Evolutionary conservation across 805 yeast species (phyloP), one percentile per base, ranked within the genome.

Genomic region (Candida maris): DNA sequence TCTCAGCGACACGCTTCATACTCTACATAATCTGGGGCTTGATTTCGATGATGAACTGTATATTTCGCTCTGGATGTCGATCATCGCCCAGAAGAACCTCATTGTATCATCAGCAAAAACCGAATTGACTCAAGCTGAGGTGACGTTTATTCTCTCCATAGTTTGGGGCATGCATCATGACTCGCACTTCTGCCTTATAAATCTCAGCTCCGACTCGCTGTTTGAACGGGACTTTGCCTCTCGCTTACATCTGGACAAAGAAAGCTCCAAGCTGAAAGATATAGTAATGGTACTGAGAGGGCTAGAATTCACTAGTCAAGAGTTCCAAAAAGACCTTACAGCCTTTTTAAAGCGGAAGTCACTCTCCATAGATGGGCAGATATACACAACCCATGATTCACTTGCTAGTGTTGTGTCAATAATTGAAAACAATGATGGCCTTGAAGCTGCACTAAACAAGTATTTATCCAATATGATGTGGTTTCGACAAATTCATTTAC

Each of bases 401-500:
- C 29, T 48, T 4, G 35, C 54, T 12, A 41, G 54, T 9, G 45
- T 54, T 12, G 38, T 61, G 4, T 32, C 41, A 1, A 19, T 50
- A 4, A 32, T 49, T 6, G 51, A 50, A 23, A 49, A 42, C 22
- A 28, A 37, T 2, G 41, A 46, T 18, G 46, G 46, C 7, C 18
- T 35, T 6, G 61, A 53, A 13, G 35, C 42, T 4, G 34, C 35
- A 13, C 35, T 52, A 5, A 43, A 46, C 16, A 44, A 35, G n/a
- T 41, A 44, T 14, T 35, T 64, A 6, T 43, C 44, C 20, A 46
- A 50, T 10, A 36, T 43, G 17, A 52, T 62, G 37, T 61, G 66
- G 62, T 56, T 63, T 37, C 41, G 62, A 22, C 63, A 61, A 34
- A 42, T 51, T 3, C 61, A 59, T 38, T 22, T 32, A 5, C 37